phyloP scores from a whole-genome alignment of 176 grass and related monocot species.

The Cenchrus americanus region DNA sequence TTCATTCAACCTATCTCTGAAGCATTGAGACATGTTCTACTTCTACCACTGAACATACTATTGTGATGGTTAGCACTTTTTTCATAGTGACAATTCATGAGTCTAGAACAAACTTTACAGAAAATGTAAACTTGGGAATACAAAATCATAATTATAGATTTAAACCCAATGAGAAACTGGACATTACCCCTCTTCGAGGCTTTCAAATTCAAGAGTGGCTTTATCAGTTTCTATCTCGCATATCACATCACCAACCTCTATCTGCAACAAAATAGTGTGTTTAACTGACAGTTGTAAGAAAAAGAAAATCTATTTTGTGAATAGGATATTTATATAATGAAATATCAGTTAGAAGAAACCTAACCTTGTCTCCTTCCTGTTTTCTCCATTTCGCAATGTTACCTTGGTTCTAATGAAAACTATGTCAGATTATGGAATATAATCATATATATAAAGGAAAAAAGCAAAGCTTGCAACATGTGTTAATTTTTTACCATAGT shows the following conservation, averaged over 20 bases:
- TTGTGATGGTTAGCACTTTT: conserved; percentile 25
- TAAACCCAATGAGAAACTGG: conserved; percentile 16
- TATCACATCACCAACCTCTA: conserved; percentile 92
- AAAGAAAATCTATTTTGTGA: neutral
- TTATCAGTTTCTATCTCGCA: conserved; percentile 99
- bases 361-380: conserved; percentile 96
- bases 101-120: conserved; percentile 12
- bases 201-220: conserved; percentile 93
- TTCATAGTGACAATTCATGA: conserved; percentile 4
- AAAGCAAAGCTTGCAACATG: conserved; percentile 10
- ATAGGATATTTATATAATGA: conserved; percentile 16
- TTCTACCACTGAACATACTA: neutral
- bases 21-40: conserved; percentile 9
- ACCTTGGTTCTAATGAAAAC: conserved; percentile 88
- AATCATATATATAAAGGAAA: neutral
- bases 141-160: neutral
- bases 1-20: neutral
- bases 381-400: conserved; percentile 97
- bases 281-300: neutral
- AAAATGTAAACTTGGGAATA: neutral
- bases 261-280: conserved; percentile 54
- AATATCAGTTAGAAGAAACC: conserved; percentile 32
- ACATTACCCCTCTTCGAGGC: conserved; percentile 96
- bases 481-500: conserved; percentile 73
- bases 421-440: conserved; percentile 43